Evolutionary conservation across 2,329 filamentous ascomycete species (phyloP).

Genomic region (Fusarium oligoseptatum): DNA sequence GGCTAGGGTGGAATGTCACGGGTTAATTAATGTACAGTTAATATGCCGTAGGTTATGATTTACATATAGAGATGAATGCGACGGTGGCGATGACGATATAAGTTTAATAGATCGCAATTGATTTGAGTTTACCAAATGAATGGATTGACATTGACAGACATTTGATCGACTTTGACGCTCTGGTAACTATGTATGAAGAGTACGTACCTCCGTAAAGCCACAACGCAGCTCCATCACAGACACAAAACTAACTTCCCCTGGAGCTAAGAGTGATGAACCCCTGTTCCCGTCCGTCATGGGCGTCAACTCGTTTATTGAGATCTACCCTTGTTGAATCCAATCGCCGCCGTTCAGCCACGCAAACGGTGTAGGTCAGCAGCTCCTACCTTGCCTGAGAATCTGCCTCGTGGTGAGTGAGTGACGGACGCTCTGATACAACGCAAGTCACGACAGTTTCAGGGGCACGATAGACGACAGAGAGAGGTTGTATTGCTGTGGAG

Average conservation of each 20-base stretch:
- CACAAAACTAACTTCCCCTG: background rate
- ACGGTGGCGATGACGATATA: too few species aligned
- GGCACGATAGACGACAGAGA: background rate
- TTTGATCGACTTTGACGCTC: background rate
- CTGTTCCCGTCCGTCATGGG: background rate
- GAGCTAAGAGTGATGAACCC: background rate
- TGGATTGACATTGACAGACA: background rate
- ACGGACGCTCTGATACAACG: background rate
- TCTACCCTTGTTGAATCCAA: constrained; percentile 28
- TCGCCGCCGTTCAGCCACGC: constrained; percentile 3
- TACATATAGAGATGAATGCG: constrained; percentile 2
- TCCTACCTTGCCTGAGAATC: background rate
- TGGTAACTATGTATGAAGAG: background rate
- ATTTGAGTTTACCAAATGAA: background rate
- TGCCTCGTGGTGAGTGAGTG: constrained; percentile 14
- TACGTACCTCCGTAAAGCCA: background rate
- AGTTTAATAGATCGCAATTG: background rate
- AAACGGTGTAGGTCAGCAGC: background rate
- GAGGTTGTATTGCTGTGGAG: background rate
- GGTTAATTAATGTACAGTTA: constrained; percentile 12
- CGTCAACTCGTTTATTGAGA: constrained; percentile 32
- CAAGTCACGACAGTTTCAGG: constrained; percentile 7
- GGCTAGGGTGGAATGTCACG: constrained; percentile 6
- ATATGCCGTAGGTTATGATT: constrained; percentile 31
- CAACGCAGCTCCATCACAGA: background rate